Evolutionary conservation across 257 asterid species (phyloP).

Genomic region (Scutellaria barbata): DNA sequence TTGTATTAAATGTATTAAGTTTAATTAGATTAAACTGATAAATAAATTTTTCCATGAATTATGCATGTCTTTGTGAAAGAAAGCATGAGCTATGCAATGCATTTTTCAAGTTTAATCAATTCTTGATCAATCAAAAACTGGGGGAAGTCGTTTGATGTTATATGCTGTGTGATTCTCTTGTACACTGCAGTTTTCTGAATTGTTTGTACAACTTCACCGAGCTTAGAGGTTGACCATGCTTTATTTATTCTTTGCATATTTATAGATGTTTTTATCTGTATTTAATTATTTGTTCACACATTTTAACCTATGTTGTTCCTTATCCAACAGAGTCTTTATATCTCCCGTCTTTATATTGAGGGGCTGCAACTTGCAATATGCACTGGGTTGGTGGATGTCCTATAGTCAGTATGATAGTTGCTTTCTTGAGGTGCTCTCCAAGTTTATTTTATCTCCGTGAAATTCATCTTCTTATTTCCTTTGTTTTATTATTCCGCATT

Average conservation of each 20-base stretch:
- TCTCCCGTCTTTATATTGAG: conserved; percentile 83
- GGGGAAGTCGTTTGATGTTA: too few relatives aligned
- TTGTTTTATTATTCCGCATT: conserved; percentile 2
- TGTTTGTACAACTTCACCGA: conserved; percentile 81
- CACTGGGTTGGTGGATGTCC: conserved; percentile 68
- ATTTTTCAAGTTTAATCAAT: conserved; percentile 23
- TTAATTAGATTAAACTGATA: too few relatives aligned
- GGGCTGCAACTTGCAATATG: conserved; percentile 75
- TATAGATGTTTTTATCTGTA: too few relatives aligned
- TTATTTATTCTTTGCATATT: conserved; percentile 24
- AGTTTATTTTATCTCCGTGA: conserved; percentile 22
- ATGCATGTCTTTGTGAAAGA: too few relatives aligned
- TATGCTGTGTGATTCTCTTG: too few relatives aligned
- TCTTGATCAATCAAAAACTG: too few relatives aligned
- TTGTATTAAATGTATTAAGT: too few relatives aligned
- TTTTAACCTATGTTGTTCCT: conserved; percentile 42
- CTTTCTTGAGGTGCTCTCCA: conserved; percentile 27
- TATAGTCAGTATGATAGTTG: conserved; percentile 60
- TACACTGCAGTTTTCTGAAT: conserved; percentile 80
- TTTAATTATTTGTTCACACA: conserved; percentile 27
- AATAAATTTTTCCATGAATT: too few relatives aligned
- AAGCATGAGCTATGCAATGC: too few relatives aligned
- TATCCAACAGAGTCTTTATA: conserved; percentile 63
- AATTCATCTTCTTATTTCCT: too few relatives aligned
- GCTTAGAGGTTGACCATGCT: conserved; percentile 70